phyloP scores from a whole-genome alignment of 306 rosid species.

The Prunus mira region DNA sequence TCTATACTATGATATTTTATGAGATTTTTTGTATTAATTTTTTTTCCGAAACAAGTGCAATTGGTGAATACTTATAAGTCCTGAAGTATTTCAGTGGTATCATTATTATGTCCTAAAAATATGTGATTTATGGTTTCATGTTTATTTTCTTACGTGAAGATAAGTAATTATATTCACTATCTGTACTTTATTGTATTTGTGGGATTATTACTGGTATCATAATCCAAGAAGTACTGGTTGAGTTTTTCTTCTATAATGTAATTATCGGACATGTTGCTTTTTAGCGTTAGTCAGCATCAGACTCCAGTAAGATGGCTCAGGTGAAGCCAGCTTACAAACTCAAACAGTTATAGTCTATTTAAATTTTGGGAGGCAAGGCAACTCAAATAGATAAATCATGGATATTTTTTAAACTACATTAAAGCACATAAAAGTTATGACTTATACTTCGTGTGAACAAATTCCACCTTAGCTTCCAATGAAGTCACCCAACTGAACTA shows the following conservation, averaged over 20 bases:
- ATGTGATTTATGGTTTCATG: not conserved
- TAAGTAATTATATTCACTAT: not conserved
- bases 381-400: not conserved
- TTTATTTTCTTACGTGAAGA: not conserved
- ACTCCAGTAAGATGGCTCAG: not conserved
- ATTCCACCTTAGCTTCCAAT: not conserved
- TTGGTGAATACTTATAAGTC: not conserved
- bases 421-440: not conserved
- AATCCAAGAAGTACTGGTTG: not conserved
- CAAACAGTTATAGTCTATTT: not conserved
- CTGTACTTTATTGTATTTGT: not conserved
- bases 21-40: not conserved
- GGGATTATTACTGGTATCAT: not conserved
- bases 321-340: not conserved
- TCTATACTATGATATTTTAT: not conserved
- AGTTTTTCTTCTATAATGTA: not conserved
- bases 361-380: not conserved
- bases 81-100: not conserved
- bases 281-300: no score
- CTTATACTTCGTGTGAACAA: not conserved
- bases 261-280: not conserved
- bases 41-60: not conserved
- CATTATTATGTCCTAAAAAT: not conserved
- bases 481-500: not conserved
- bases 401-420: not conserved